Base-by-base conservation (phyloP, 208 protist genomes). In the Trypanosomatidae sp. region DNA sequence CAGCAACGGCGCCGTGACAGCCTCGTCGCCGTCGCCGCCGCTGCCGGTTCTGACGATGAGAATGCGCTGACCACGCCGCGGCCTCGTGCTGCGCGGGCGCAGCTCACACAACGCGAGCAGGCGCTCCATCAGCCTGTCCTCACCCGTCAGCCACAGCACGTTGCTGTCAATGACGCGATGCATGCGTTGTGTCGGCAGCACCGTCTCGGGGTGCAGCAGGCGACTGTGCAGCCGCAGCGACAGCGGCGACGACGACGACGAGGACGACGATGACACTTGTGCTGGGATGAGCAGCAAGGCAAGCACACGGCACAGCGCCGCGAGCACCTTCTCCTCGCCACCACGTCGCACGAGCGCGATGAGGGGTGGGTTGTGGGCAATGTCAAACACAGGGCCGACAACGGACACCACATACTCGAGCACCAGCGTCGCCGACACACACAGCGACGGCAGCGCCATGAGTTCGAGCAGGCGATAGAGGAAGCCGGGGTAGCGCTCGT, bases 161-260 rank as follows among this genome's bases (percentile, higher is more conserved):
- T 91, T 91, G 56, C 74, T 85, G 49, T 85, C 82, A 30, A 91
- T 57, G 1, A 91, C 65, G 2, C 74, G 70, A 60, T 91, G 74
- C 48, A 83, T 63, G 27, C 67, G 70, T 21, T 66, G 56, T 32
- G 81, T 65, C 25, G 71, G 63, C 11, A 59, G 32, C 18, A 87
- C 43, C 15, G 43, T 56, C 38, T 91, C 73, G 7, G 66, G 73
- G 43, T 71, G 71, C n/a, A 61, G 56, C 39, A 78, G 45, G 15
- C 53, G 65, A n/a, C n/a, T n/a, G n/a, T n/a, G n/a, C n/a, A n/a
- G n/a, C 6, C 66, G 66, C 15, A 56, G 48, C 16, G 63, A 25
- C n/a, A 65, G 62, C 8, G 62, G 49, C 40, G 59, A 58, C 21
- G 70, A 61, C 38, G 66, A 63, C 16, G 67, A 43, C 16, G 70